Conservation (phyloP, 768 basidiomycete species). For the Termitomyces eurrhizus region DNA sequence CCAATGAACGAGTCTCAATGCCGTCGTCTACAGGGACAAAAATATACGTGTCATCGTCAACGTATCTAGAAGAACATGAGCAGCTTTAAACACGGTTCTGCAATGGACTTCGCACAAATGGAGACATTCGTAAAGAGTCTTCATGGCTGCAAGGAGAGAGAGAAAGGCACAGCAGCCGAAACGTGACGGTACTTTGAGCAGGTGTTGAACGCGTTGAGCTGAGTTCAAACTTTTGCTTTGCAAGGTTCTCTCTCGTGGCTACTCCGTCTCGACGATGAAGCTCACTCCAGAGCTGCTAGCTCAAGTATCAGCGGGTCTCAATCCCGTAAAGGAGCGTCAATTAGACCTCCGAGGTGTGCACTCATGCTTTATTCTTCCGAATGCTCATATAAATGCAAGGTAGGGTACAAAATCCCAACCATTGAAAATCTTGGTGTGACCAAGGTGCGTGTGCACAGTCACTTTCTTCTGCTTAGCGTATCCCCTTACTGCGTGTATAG, state of each 20-base stretch:
- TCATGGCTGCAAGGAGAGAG: conserved; percentile 43
- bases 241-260: conserved; percentile 21
- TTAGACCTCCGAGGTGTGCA: conserved; percentile 82
- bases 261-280: conserved; percentile 58
- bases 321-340: conserved; percentile 85
- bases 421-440: conserved; percentile 97
- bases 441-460: conserved; percentile 47
- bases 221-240: conserved; percentile 34
- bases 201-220: conserved; percentile 27
- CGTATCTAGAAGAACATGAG: conserved; percentile 46
- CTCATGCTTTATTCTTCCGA: conserved; percentile 9
- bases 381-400: conserved; percentile 21
- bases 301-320: conserved; percentile 74
- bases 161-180: conserved; percentile 10
- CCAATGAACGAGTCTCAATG: conserved; percentile 59
- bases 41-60: conserved; percentile 71
- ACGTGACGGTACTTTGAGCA: conserved; percentile 1
- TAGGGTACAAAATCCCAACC: conserved; percentile 90
- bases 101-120: conserved; percentile 48
- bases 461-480: conserved; percentile 12
- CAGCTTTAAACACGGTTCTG: not conserved
- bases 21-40: conserved; percentile 64
- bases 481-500: conserved; percentile 32
- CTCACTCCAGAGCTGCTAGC: conserved; percentile 91
- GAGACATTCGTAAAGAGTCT: conserved; percentile 66